These are phyloP conservation scores for Conringia planisiliqua DNA, from an alignment of 345 rosid genomes.

Conservation along the genomic window DNA sequence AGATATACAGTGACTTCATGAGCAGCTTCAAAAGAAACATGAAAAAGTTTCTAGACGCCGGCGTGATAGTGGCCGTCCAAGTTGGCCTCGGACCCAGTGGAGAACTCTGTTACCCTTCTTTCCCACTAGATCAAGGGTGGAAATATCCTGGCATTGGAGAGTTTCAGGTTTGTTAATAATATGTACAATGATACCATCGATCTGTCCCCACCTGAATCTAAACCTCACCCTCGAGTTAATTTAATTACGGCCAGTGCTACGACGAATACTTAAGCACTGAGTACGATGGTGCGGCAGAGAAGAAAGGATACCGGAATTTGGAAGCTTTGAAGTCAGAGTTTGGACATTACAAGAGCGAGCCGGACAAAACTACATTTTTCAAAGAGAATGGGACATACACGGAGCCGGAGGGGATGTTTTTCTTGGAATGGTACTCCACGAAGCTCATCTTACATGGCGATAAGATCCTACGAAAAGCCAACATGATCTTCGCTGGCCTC, in stretches of 20 bases:
- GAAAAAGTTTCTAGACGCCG: background rate
- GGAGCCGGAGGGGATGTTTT: background rate
- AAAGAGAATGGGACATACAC: background rate
- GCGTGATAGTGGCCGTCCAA: background rate
- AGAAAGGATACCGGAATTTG: background rate
- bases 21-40: background rate
- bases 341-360: background rate
- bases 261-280: background rate
- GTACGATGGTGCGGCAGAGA: background rate
- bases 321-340: background rate
- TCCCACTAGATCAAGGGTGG: background rate
- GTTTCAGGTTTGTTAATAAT: background rate
- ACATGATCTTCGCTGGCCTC: background rate
- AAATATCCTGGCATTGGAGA: background rate
- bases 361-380: background rate
- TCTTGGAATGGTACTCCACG: background rate
- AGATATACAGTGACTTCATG: background rate
- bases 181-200: no score
- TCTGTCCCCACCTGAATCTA: no score
- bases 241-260: background rate
- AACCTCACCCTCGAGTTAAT: no score
- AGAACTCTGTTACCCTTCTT: background rate
- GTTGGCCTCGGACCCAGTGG: background rate
- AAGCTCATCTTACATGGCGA: background rate
- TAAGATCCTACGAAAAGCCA: background rate